Percentiles rank a stretch among this genome's conserved stretches.
Evolutionary conservation across 164 flowering plant species (phyloP).

Genomic region (Chloranthus sessilifolius): DNA sequence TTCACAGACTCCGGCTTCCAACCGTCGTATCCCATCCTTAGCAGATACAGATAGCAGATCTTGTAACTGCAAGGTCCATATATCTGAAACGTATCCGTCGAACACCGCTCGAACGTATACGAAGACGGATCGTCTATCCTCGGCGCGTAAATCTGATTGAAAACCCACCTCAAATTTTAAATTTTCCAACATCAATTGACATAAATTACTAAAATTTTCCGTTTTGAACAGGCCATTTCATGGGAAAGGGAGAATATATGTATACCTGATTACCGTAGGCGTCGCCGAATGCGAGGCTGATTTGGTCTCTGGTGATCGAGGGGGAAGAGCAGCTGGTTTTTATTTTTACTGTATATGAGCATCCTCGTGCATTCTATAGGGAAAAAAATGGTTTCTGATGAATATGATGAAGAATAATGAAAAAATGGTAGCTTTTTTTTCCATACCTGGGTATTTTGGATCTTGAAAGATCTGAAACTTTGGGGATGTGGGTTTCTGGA

Average conservation of each 20-base stretch:
- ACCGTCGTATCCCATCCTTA: constrained; percentile 59
- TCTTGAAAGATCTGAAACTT: constrained; percentile 29
- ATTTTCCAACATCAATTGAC: background rate
- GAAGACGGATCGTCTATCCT: constrained; percentile 67
- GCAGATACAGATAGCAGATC: constrained; percentile 55
- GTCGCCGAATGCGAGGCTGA: constrained; percentile 75
- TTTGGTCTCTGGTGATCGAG: constrained; percentile 49
- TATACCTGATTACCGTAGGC: constrained; percentile 66
- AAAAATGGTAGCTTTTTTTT: background rate
- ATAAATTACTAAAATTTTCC: no score
- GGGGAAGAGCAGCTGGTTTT: constrained; percentile 75
- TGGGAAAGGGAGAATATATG: background rate
- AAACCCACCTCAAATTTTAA: background rate
- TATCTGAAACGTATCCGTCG: constrained; percentile 61
- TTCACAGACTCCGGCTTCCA: constrained; percentile 58
- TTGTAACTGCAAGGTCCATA: constrained; percentile 57
- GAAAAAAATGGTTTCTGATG: background rate
- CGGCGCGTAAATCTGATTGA: constrained; percentile 62
- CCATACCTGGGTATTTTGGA: constrained; percentile 32
- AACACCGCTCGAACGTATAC: constrained; percentile 63
- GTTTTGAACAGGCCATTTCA: background rate
- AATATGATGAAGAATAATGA: background rate
- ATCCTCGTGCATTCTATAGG: constrained; percentile 24
- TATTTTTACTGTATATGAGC: constrained; percentile 52
- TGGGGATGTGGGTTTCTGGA: constrained; percentile 29